These are phyloP conservation scores for Nematocida sp. DNA, from an alignment of 371 early-diverging fungal species.

Conservation along the genomic window DNA sequence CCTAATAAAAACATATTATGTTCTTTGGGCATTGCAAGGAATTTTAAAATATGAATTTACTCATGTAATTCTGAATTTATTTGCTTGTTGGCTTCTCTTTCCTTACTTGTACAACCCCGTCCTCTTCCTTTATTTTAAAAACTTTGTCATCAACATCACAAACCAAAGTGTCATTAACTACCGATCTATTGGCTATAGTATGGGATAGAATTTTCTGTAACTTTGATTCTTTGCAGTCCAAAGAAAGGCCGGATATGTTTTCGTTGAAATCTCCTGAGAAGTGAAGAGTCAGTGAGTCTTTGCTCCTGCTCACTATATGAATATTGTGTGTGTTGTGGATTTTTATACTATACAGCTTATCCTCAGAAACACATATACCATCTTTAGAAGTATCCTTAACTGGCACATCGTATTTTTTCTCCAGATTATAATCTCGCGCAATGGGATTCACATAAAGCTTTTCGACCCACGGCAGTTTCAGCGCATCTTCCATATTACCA, in stretches of 20 bases:
- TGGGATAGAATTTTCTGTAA: background rate
- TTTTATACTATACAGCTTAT: slow-evolving; percentile 6
- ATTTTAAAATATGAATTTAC: too few relatives aligned
- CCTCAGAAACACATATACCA: background rate
- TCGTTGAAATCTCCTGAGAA: slow-evolving; percentile 38
- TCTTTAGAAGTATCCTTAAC: background rate
- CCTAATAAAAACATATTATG: too few relatives aligned
- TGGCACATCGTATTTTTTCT: background rate
- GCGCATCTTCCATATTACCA: slow-evolving; percentile 29
- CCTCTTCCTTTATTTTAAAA: slow-evolving; percentile 22
- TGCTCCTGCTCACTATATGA: background rate
- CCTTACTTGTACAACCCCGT: slow-evolving; percentile 1
- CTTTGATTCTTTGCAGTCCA: slow-evolving; percentile 40
- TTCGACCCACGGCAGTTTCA: slow-evolving; percentile 1
- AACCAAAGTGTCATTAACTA: background rate
- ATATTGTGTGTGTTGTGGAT: slow-evolving; percentile 15
- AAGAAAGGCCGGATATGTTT: slow-evolving; percentile 3
- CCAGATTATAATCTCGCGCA: background rate
- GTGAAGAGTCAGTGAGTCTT: slow-evolving; percentile 14
- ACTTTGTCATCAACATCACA: background rate
- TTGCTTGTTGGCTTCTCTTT: background rate
- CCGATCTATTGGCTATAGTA: background rate
- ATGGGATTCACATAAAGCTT: background rate
- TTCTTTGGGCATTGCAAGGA: too few relatives aligned
- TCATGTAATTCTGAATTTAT: background rate